Percentiles rank a stretch among this genome's conserved stretches.
Conservation (phyloP, 2,329 filamentous ascomycete species). For the Zopfia rhizophila region DNA sequence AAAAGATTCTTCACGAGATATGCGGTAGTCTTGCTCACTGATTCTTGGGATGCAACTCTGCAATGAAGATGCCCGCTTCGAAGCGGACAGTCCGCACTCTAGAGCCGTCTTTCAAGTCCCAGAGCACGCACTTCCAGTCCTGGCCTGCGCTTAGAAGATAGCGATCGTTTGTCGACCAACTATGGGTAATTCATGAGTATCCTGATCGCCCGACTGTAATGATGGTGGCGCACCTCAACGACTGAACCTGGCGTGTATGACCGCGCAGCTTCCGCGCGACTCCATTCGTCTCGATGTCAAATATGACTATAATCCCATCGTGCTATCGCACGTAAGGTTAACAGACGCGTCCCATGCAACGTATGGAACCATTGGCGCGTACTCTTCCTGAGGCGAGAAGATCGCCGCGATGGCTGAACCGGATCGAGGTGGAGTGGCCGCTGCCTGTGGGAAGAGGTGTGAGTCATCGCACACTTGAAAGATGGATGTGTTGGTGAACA, state of each 20-base stretch:
- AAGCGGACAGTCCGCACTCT: conserved; percentile 88
- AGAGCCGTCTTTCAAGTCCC: conserved; percentile 82
- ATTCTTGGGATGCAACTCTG: conserved; percentile 91
- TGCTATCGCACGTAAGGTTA: conserved; percentile 56
- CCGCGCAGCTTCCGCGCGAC: conserved; percentile 93
- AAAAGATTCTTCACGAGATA: background rate
- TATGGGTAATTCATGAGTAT: conserved; percentile 29
- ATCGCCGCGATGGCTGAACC: conserved; percentile 95
- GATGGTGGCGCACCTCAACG: conserved; percentile 66
- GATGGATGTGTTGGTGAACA: conserved; percentile 48
- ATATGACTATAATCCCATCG: conserved; percentile 94
- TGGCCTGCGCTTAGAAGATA: conserved; percentile 93
- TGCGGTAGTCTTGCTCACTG: conserved; percentile 66
- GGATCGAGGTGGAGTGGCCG: conserved; percentile 73
- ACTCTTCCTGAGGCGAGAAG: conserved; percentile 93
- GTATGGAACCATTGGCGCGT: conserved; percentile 30
- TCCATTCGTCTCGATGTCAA: conserved; percentile 97
- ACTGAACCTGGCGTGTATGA: conserved; percentile 93
- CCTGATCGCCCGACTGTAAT: background rate
- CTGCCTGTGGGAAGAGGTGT: conserved; percentile 56
- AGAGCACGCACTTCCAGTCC: conserved; percentile 95
- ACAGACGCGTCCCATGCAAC: conserved; percentile 8
- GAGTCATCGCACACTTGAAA: conserved; percentile 22
- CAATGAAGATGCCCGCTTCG: conserved; percentile 92
- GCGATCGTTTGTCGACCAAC: conserved; percentile 91